Conservation (phyloP, 2,329 filamentous ascomycete species). For the Hypoxylon sp. region DNA sequence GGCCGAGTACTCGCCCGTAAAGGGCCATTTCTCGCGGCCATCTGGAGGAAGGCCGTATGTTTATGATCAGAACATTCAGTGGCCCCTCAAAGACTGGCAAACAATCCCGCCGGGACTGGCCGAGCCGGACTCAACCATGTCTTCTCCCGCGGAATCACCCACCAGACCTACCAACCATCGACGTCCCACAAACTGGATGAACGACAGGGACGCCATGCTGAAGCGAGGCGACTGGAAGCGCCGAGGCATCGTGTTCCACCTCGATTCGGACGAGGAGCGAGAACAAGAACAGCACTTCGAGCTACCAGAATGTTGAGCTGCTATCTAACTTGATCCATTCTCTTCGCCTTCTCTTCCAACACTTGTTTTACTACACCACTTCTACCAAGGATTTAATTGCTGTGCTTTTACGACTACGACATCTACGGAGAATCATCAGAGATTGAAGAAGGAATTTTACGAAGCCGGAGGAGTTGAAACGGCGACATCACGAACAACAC, state of each 20-base stretch:
- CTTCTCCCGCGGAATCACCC: constrained; percentile 41
- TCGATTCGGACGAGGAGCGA: constrained; percentile 46
- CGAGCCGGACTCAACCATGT: constrained; percentile 40
- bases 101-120: constrained; percentile 49
- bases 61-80: constrained; percentile 52
- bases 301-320: constrained; percentile 44
- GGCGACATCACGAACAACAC: not conserved
- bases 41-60: constrained; percentile 46
- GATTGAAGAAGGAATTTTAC: not conserved
- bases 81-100: constrained; percentile 56
- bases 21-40: constrained; percentile 48
- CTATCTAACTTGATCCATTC: not conserved
- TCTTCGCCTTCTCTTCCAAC: constrained; percentile 9
- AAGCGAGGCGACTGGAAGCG: constrained; percentile 56
- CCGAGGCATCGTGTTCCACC: constrained; percentile 54
- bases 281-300: constrained; percentile 53
- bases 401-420: constrained; percentile 7
- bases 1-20: constrained; percentile 50
- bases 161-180: constrained; percentile 38
- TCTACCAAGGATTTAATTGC: not conserved
- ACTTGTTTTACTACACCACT: constrained; percentile 28
- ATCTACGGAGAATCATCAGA: constrained; percentile 1
- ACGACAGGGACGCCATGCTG: constrained; percentile 50
- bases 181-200: constrained; percentile 51
- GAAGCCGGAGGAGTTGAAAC: not conserved